Conservation (phyloP, 2,329 filamentous ascomycete species). For the Rhynchosporium agropyri region DNA sequence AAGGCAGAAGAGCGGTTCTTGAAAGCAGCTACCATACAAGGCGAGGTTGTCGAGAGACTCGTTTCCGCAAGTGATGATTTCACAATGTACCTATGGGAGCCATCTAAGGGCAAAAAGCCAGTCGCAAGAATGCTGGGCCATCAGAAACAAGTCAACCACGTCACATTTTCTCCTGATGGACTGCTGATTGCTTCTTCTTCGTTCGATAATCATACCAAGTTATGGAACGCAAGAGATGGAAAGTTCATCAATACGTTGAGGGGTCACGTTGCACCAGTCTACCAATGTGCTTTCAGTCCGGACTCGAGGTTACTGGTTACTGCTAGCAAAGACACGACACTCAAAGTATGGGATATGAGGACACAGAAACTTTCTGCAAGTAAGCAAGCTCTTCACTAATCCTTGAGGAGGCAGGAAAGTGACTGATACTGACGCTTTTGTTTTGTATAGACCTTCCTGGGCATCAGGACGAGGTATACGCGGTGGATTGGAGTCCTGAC, state of each 20-base stretch:
- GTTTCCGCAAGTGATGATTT: constrained; percentile 94
- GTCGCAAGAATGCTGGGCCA: constrained; percentile 89
- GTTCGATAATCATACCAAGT: constrained; percentile 93
- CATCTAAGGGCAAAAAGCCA: constrained; percentile 75
- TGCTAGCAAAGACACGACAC: constrained; percentile 82
- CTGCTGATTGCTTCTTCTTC: constrained; percentile 82
- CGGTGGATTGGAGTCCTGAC: constrained; percentile 92
- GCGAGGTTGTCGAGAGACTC: constrained; percentile 78
- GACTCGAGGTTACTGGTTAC: constrained; percentile 90
- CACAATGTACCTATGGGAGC: constrained; percentile 96
- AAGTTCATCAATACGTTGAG: constrained; percentile 86
- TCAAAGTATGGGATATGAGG: constrained; percentile 93
- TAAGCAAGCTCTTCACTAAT: constrained; percentile 28
- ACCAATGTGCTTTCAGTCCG: constrained; percentile 89
- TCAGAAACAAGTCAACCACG: constrained; percentile 95
- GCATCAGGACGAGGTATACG: constrained; percentile 91
- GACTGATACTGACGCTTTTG: neutral
- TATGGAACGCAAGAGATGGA: constrained; percentile 78
- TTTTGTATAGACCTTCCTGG: constrained; percentile 73
- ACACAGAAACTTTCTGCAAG: constrained; percentile 73
- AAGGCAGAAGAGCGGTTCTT: constrained; percentile 84
- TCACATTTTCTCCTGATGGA: constrained; percentile 91
- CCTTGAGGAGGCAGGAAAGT: neutral
- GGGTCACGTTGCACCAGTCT: constrained; percentile 89
- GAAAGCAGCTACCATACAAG: constrained; percentile 76